Conservation (phyloP, 2,329 filamentous ascomycete species). For the Saccharata proteae region DNA sequence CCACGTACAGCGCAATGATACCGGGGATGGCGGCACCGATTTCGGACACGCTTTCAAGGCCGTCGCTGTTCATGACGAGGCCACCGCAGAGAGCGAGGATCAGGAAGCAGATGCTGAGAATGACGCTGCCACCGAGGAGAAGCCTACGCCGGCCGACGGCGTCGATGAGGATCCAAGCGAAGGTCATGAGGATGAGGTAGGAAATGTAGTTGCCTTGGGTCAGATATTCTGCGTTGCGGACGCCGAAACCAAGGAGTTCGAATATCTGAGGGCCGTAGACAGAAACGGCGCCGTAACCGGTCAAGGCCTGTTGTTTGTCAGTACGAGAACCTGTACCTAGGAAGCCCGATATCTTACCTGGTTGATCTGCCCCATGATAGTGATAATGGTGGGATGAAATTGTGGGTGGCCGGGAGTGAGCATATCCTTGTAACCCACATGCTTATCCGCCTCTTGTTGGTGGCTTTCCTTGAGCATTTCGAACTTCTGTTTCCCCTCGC, state of each 20-base stretch:
- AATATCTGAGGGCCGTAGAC: slow-evolving; percentile 55
- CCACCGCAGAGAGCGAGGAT: slow-evolving; percentile 41
- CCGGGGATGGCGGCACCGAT: slow-evolving; percentile 38
- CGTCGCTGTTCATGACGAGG: slow-evolving; percentile 29
- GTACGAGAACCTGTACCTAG: no score
- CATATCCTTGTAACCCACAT: slow-evolving; percentile 46
- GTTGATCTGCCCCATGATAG: slow-evolving; percentile 51
- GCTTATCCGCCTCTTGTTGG: slow-evolving; percentile 36
- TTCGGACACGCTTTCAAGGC: slow-evolving; percentile 19
- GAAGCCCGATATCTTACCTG: slow-evolving; percentile 31
- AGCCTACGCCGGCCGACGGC: slow-evolving; percentile 42
- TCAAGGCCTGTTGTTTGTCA: slow-evolving; percentile 32
- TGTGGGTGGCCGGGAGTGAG: slow-evolving; percentile 41
- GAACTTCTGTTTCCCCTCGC: slow-evolving; percentile 36
- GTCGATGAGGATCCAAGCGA: slow-evolving; percentile 49
- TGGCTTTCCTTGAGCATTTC: slow-evolving; percentile 40
- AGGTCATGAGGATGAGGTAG: slow-evolving; percentile 50
- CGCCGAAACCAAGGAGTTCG: slow-evolving; percentile 45
- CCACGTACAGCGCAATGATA: slow-evolving; percentile 40
- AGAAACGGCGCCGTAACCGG: slow-evolving; percentile 47
- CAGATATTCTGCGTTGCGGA: slow-evolving; percentile 40
- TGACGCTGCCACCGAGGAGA: slow-evolving; percentile 40
- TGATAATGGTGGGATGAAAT: slow-evolving; percentile 49
- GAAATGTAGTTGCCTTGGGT: slow-evolving; percentile 50
- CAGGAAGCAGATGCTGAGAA: slow-evolving; percentile 38